Evolutionary conservation across 129 eudicot species (phyloP).

Genomic region (Gnaphalium uliginosum): DNA sequence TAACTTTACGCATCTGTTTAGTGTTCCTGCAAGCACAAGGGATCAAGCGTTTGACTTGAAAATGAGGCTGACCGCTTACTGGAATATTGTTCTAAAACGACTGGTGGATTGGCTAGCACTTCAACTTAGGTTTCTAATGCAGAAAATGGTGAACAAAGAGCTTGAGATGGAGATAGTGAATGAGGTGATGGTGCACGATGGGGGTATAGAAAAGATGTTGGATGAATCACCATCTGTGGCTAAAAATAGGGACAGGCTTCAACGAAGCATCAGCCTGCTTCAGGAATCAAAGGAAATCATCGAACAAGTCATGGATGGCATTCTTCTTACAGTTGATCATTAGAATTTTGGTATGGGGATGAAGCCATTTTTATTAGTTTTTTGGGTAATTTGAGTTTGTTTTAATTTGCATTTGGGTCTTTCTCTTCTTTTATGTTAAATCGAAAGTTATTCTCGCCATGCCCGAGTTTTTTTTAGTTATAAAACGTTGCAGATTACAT

Average conservation of each 20-base stretch:
- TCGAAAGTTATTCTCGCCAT: too few species aligned
- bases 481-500: too few species aligned
- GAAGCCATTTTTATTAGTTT: too few species aligned
- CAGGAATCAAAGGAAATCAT: constrained; percentile 33
- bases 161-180: constrained; percentile 24
- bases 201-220: constrained; percentile 34
- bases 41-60: constrained; percentile 35
- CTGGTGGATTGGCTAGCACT: constrained; percentile 30
- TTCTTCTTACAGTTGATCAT: neutral
- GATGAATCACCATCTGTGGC: constrained; percentile 27
- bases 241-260: constrained; percentile 25
- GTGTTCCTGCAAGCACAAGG: neutral
- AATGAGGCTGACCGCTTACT: constrained; percentile 38
- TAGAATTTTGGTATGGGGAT: too few species aligned
- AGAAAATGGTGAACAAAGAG: constrained; percentile 24
- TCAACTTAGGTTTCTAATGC: constrained; percentile 10
- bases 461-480: too few species aligned
- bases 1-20: constrained; percentile 12
- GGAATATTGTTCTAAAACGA: constrained; percentile 34
- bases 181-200: constrained; percentile 25
- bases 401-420: too few species aligned
- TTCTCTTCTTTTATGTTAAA: too few species aligned
- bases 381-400: too few species aligned
- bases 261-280: constrained; percentile 22
- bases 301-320: constrained; percentile 25